Conservation (phyloP, 345 rosid species). For the Eucalyptus brandiana region DNA sequence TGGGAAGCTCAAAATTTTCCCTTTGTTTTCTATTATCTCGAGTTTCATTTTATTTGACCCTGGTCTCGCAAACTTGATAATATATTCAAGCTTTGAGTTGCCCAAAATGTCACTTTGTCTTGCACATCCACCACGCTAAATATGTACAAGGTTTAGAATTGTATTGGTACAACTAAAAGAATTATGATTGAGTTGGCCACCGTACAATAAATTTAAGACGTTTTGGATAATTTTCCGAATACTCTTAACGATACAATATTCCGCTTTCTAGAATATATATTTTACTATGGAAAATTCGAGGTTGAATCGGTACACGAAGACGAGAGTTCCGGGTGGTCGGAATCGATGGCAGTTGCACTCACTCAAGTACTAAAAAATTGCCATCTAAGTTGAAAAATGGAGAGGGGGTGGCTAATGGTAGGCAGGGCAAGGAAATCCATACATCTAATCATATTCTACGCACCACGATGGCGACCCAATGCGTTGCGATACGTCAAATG, state of each 20-base stretch:
- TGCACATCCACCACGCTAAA: neutral
- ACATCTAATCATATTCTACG: neutral
- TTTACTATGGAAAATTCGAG: neutral
- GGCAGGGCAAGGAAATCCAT: neutral
- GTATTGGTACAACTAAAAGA: rapidly evolving
- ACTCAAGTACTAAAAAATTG: neutral
- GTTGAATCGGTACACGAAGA: neutral
- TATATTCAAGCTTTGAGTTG: neutral
- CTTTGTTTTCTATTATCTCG: neutral
- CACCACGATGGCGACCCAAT: neutral
- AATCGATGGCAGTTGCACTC: neutral
- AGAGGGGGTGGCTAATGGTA: neutral
- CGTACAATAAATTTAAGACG: too few species aligned
- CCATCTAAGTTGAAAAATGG: neutral
- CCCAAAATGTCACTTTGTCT: neutral
- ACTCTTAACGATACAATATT: neutral
- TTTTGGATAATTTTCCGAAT: too few species aligned
- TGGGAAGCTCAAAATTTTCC: neutral
- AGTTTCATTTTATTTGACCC: neutral
- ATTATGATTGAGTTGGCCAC: neutral
- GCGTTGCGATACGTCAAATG: neutral
- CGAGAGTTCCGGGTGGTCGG: neutral
- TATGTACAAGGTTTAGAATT: neutral
- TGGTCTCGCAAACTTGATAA: neutral
- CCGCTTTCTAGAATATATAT: neutral